These are phyloP conservation scores for Trichoderma sp. DNA, from an alignment of 2,329 filamentous ascomycete genomes.

Conservation along the genomic window DNA sequence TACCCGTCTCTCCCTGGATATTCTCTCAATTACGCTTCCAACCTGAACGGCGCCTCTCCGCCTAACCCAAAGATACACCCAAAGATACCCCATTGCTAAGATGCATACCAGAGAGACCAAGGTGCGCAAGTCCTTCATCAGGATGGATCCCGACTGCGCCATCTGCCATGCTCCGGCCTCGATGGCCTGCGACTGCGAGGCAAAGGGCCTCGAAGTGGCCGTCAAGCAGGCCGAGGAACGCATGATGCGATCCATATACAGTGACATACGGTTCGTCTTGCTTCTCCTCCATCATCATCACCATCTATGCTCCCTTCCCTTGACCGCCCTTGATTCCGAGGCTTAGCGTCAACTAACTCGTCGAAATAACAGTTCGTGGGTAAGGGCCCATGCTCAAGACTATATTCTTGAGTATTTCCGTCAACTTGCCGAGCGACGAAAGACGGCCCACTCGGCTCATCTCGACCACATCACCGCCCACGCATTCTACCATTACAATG, in stretches of 20 bases:
- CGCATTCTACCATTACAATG: conserved; percentile 56
- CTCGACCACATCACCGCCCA: conserved; percentile 55
- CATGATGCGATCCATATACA: conserved; percentile 62
- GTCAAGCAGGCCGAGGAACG: conserved; percentile 60
- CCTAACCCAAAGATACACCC: no score
- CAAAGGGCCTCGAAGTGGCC: conserved; percentile 60
- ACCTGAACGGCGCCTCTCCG: conserved; percentile 7
- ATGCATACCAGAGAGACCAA: conserved; percentile 51
- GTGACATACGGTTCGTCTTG: conserved; percentile 57
- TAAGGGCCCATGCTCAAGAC: conserved; percentile 62
- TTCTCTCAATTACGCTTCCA: conserved; percentile 13
- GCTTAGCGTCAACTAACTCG: conserved; percentile 20
- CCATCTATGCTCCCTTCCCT: neutral
- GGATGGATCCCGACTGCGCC: conserved; percentile 68
- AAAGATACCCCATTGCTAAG: conserved; percentile 37
- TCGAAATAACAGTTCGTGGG: conserved; percentile 52
- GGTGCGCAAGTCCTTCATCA: conserved; percentile 49
- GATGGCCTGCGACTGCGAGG: conserved; percentile 62
- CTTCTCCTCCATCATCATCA: neutral
- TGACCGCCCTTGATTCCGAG: conserved; percentile 1
- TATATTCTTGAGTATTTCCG: conserved; percentile 65
- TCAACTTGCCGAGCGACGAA: conserved; percentile 58
- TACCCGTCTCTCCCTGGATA: conserved; percentile 4
- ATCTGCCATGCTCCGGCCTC: conserved; percentile 61
- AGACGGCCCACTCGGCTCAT: conserved; percentile 52